Evolutionary conservation across 2,329 filamentous ascomycete genomes (phyloP).

Genomic region (Microsporum audouinii): DNA sequence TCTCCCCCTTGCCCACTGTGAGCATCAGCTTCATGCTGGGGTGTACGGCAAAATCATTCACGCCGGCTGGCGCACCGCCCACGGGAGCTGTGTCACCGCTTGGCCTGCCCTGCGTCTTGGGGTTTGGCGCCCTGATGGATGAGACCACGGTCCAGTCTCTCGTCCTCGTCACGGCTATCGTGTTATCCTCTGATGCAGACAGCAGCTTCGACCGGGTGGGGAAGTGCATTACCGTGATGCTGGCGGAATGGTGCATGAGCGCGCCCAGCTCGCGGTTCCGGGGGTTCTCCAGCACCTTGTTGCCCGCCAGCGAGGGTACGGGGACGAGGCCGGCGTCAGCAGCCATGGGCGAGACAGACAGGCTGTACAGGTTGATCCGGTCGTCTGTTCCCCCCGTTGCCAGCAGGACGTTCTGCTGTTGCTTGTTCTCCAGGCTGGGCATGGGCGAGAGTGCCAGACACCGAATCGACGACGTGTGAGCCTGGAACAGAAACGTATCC

Average conservation of each 20-base stretch:
- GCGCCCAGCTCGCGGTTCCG: constrained; percentile 81
- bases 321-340: constrained; percentile 45
- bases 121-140: constrained; percentile 76
- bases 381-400: constrained; percentile 90
- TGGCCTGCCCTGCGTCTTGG: constrained; percentile 67
- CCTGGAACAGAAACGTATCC: constrained; percentile 92
- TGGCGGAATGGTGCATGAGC: constrained; percentile 74
- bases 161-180: constrained; percentile 73
- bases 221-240: constrained; percentile 68
- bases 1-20: constrained; percentile 78
- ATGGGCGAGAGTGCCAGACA: constrained; percentile 76
- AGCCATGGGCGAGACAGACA: constrained; percentile 59
- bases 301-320: constrained; percentile 57
- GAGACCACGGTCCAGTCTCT: constrained; percentile 83
- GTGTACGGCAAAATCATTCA: constrained; percentile 92
- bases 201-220: constrained; percentile 79
- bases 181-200: constrained; percentile 80
- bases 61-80: constrained; percentile 69
- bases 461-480: constrained; percentile 79
- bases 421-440: constrained; percentile 42
- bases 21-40: constrained; percentile 96
- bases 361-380: constrained; percentile 82
- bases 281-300: constrained; percentile 68
- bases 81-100: constrained; percentile 80
- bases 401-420: constrained; percentile 70